A percentile compares a stretch with the other conserved stretches of the same genome.
phyloP scores from a whole-genome alignment of 1,139 yeast species.

The Blastobotrys arbuscula region DNA sequence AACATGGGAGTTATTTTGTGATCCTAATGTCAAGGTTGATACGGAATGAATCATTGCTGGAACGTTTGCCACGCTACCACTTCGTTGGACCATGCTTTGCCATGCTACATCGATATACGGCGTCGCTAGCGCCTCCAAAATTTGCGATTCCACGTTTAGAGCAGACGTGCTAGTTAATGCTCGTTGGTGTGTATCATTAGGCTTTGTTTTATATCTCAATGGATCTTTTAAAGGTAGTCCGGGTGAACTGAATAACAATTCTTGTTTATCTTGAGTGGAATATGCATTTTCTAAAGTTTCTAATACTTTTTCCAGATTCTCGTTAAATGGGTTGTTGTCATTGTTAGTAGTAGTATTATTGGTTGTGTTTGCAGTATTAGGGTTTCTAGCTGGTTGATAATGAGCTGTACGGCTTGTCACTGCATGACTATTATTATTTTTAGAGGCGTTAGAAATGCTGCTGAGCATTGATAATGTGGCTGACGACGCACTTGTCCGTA shows the following conservation, averaged over 20 bases:
- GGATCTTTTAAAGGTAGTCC: constrained; percentile 1
- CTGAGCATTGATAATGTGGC: constrained; percentile 28
- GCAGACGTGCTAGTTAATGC: constrained; percentile 23
- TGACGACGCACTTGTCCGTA: constrained; percentile 26
- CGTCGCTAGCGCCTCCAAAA: constrained; percentile 30
- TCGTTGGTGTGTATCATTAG: constrained; percentile 14
- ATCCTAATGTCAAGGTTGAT: constrained; percentile 20
- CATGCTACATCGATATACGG: constrained; percentile 28
- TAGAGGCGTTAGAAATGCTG: constrained; percentile 15
- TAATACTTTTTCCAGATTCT: constrained; percentile 10
- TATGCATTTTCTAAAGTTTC: constrained; percentile 12
- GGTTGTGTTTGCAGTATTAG: background rate
- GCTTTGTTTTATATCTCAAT: background rate
- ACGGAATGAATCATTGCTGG: constrained; percentile 19
- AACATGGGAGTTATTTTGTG: background rate
- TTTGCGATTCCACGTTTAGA: constrained; percentile 31
- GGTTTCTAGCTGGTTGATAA: constrained; percentile 1
- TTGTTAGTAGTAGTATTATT: background rate
- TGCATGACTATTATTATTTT: background rate
- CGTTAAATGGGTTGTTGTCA: constrained; percentile 4
- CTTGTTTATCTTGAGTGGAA: constrained; percentile 8
- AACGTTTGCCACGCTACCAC: constrained; percentile 18
- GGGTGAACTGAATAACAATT: constrained; percentile 6
- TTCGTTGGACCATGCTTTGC: constrained; percentile 22
- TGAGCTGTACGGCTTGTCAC: constrained; percentile 2